Base-by-base conservation (phyloP, 1,284 basidiomycete genomes). In the Naganishia cerealis region DNA sequence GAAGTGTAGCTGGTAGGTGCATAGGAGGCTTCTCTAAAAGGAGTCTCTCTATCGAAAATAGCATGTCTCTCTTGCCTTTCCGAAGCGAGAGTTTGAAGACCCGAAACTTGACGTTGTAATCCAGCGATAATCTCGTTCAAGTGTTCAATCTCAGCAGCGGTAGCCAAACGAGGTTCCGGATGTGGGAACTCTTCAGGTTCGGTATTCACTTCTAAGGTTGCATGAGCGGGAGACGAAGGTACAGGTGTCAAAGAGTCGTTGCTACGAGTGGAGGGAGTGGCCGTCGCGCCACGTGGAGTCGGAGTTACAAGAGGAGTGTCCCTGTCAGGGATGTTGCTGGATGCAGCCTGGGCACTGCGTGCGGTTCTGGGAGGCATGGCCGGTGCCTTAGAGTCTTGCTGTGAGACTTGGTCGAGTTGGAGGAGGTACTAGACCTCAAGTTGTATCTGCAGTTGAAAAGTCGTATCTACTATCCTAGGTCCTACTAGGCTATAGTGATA, bases 401-500 rank as follows among this genome's bases (percentile, higher is more conserved):
- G 21, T 21, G 13, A 18, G 39, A 40, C 42, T 46, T 46, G 42
- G 6, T 7, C 15, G 42, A 16, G 42, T 16, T 7, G 42, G 42
- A 24, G 3, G 58, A 36, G 15, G 13, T 46, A 18, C 15, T 18
- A 12, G 42, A 46, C 42, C 4, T 46, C 42, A 18, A 29, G 38
- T 21, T n/a, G n/a, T n/a, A n/a, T n/a, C n/a, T n/a, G n/a, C n/a
- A n/a, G n/a, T n/a, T n/a, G n/a, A n/a, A n/a, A n/a, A n/a, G 24
- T 13, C 2, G 26, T 36, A 52, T 52, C 59, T 52, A 21, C 59
- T 62, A 62, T 53, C 59, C 46, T 52, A 50, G 46, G 33, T 62
- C 46, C 59, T 61, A 62, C 46, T 52, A 18, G 59, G 59, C 59
- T 52, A 48, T 62, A 33, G 46, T 33, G 46, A 38, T 9, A 10